Evolutionary conservation across 2,329 filamentous ascomycete genomes (phyloP).

Genomic region (Fusarium anguioides): DNA sequence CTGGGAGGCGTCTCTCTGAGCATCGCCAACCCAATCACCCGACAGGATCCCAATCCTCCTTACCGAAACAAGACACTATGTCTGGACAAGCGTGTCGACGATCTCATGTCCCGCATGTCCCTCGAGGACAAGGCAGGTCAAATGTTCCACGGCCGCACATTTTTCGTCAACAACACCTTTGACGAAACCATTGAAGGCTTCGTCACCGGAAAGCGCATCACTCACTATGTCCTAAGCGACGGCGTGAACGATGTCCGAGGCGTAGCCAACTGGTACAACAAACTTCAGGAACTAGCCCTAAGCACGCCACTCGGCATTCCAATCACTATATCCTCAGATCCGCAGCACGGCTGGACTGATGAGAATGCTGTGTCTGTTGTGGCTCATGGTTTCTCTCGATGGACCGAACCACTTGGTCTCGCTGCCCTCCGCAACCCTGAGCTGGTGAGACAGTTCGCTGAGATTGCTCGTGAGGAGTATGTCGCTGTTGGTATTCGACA

Average conservation of each 20-base stretch:
- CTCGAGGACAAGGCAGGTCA: constrained; percentile 61
- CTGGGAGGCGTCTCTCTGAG: constrained; percentile 23
- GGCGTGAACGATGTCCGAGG: constrained; percentile 53
- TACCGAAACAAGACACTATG: constrained; percentile 41
- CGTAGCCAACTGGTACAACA: constrained; percentile 55
- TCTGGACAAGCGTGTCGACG: constrained; percentile 59
- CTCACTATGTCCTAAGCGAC: constrained; percentile 61
- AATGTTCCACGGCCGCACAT: constrained; percentile 54
- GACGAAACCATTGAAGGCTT: constrained; percentile 29
- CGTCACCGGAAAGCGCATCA: constrained; percentile 42
- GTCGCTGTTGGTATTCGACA: constrained; percentile 56
- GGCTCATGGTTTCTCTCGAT: constrained; percentile 59
- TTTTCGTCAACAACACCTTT: constrained; percentile 32
- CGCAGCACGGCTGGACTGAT: constrained; percentile 56
- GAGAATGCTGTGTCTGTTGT: constrained; percentile 46
- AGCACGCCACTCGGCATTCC: constrained; percentile 61
- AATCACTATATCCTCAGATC: constrained; percentile 60
- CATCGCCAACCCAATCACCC: constrained; percentile 23
- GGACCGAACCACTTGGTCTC: constrained; percentile 63
- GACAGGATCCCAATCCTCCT: constrained; percentile 27
- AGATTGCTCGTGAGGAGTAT: constrained; percentile 61
- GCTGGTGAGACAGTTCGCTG: constrained; percentile 58
- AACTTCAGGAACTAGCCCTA: constrained; percentile 55
- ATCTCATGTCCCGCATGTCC: constrained; percentile 59
- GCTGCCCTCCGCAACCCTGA: constrained; percentile 59